phyloP scores from a whole-genome alignment of 164 flowering plant species.

The Stephania japonica region DNA sequence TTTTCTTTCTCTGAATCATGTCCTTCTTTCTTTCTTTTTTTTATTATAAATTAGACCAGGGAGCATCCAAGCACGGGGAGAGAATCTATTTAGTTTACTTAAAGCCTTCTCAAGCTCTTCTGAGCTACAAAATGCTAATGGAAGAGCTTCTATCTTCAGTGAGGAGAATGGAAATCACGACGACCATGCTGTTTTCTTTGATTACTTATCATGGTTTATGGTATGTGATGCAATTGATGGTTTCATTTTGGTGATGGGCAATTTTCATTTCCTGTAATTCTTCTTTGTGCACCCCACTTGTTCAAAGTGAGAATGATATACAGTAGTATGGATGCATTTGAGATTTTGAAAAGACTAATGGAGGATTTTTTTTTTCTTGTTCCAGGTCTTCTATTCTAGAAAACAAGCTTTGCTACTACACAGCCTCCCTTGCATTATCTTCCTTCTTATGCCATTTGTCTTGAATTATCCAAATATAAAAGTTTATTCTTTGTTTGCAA shows the following conservation, averaged over 20 bases:
- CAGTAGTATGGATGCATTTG: slow-evolving; percentile 3
- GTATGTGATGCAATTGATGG: slow-evolving; percentile 30
- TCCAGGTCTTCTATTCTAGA: slow-evolving; percentile 72
- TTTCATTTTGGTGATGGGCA: neutral
- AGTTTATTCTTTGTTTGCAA: slow-evolving; percentile 28
- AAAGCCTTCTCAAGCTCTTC: slow-evolving; percentile 77
- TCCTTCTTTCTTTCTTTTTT: slow-evolving; percentile 2
- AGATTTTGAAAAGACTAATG: neutral
- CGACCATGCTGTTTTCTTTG: slow-evolving; percentile 80
- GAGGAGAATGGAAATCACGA: slow-evolving; percentile 23
- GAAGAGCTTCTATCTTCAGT: slow-evolving; percentile 28
- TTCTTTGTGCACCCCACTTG: neutral
- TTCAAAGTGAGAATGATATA: slow-evolving; percentile 3
- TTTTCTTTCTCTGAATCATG: slow-evolving; percentile 6
- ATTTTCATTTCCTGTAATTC: slow-evolving; percentile 2
- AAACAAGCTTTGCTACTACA: slow-evolving; percentile 59
- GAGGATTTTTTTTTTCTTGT: slow-evolving; percentile 4
- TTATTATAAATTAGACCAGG: slow-evolving; percentile 62
- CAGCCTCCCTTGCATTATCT: slow-evolving; percentile 57
- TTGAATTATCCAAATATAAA: slow-evolving; percentile 32
- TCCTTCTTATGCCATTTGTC: slow-evolving; percentile 53
- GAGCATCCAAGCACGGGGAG: slow-evolving; percentile 98
- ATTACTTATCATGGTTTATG: slow-evolving; percentile 71
- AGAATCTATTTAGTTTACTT: slow-evolving; percentile 64
- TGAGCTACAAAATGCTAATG: slow-evolving; percentile 40